Evolutionary conservation across 1,284 basidiomycete genomes (phyloP).

Genomic region (Fomitopsis palustris): DNA sequence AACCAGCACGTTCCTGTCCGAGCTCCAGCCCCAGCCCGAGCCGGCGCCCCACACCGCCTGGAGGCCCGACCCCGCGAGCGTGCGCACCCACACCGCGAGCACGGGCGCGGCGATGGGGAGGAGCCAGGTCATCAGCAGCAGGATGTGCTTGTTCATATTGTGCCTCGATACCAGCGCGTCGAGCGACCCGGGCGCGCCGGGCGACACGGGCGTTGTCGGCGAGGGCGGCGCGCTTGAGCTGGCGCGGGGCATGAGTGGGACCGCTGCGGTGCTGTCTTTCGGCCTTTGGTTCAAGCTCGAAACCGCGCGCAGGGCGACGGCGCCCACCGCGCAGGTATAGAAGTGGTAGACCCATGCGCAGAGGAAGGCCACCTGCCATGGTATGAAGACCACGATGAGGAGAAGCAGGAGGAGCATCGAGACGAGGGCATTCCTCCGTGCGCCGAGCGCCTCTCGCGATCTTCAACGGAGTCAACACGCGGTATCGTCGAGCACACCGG

Average conservation of each 20-base stretch:
- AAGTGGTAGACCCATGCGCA: constrained; percentile 79
- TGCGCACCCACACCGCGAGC: constrained; percentile 88
- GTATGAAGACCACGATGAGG: constrained; percentile 71
- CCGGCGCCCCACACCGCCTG: constrained; percentile 42
- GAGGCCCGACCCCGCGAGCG: constrained; percentile 48
- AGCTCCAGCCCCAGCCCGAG: constrained; percentile 67
- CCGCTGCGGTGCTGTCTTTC: constrained; percentile 4
- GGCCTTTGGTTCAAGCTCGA: neutral
- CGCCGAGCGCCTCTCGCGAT: constrained; percentile 31
- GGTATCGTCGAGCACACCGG: neutral
- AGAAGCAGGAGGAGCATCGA: constrained; percentile 63
- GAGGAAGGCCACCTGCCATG: constrained; percentile 89
- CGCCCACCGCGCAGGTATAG: constrained; percentile 48
- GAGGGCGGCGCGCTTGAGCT: neutral
- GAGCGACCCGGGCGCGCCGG: neutral
- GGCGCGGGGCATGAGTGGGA: constrained; percentile 12
- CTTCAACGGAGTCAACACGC: constrained; percentile 15
- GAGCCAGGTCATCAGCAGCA: constrained; percentile 82
- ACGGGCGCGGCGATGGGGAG: constrained; percentile 80
- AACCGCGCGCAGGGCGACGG: constrained; percentile 8
- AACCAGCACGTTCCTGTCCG: constrained; percentile 72
- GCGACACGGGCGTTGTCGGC: neutral
- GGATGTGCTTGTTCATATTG: constrained; percentile 55
- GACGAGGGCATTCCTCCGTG: constrained; percentile 42
- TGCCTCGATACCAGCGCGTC: constrained; percentile 13